Evolutionary conservation across 106 monocot genomes (phyloP).

Genomic region (Dioscorea alata): DNA sequence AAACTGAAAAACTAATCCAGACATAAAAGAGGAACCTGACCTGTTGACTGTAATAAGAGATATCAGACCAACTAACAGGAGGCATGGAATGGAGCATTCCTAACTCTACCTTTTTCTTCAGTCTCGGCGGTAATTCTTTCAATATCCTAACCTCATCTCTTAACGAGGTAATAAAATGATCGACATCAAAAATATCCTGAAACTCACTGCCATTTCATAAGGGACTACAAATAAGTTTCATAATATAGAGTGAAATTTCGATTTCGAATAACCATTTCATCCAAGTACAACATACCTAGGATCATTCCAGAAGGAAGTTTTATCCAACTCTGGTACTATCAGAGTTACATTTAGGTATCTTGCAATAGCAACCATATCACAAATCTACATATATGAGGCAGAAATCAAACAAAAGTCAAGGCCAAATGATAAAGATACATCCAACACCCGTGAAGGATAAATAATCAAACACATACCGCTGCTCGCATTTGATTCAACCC

Average conservation of each 20-base stretch:
- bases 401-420: neutral
- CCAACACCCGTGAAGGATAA: neutral
- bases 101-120: constrained; percentile 57
- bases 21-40: constrained; percentile 14
- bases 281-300: constrained; percentile 23
- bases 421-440: too few species aligned
- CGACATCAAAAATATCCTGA: constrained; percentile 93
- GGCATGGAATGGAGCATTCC: constrained; percentile 72
- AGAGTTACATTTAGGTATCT: constrained; percentile 58
- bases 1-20: neutral
- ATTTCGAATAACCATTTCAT: too few species aligned
- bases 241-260: too few species aligned
- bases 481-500: constrained; percentile 98
- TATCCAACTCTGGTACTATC: constrained; percentile 60
- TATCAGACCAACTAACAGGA: constrained; percentile 89
- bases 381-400: constrained; percentile 33
- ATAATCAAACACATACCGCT: constrained; percentile 50
- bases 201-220: constrained; percentile 51
- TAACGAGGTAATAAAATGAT: constrained; percentile 79
- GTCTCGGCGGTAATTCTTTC: constrained; percentile 77
- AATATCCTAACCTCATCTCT: constrained; percentile 87
- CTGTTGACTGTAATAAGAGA: constrained; percentile 75
- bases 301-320: constrained; percentile 51
- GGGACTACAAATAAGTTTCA: neutral
- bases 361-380: constrained; percentile 68